Percentiles rank a stretch among this genome's conserved stretches.
Conservation (phyloP, 345 rosid genomes). For the Sonneratia alba region DNA sequence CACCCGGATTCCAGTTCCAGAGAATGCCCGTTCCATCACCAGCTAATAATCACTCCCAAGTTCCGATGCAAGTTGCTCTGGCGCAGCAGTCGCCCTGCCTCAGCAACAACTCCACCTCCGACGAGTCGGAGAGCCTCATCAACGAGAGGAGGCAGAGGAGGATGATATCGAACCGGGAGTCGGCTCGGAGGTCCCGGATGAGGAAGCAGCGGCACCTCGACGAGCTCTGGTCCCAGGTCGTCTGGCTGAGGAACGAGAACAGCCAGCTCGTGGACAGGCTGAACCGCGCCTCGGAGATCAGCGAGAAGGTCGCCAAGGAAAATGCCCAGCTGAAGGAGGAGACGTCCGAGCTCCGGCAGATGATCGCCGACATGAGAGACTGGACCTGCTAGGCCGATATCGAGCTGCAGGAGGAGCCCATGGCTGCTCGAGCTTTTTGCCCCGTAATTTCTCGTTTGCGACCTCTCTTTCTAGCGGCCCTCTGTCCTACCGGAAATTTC, state of each 20-base stretch:
- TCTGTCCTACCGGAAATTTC: not conserved
- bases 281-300: slow-evolving; percentile 11
- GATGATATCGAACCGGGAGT: slow-evolving; percentile 20
- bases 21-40: slow-evolving; percentile 3
- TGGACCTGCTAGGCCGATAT: not conserved
- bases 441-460: not conserved
- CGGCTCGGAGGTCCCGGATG: slow-evolving; percentile 17
- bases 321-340: slow-evolving; percentile 16
- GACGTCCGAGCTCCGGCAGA: slow-evolving; percentile 17
- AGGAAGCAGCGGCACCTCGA: slow-evolving; percentile 19
- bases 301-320: slow-evolving; percentile 11
- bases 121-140: slow-evolving; percentile 17
- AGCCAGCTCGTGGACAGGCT: slow-evolving; percentile 14
- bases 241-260: slow-evolving; percentile 18
- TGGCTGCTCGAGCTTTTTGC: not conserved
- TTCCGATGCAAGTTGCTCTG: not conserved
- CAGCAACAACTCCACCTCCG: slow-evolving; percentile 18
- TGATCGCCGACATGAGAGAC: slow-evolving; percentile 13
- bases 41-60: not conserved
- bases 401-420: not conserved
- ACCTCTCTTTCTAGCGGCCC: not conserved
- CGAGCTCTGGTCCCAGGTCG: slow-evolving; percentile 24
- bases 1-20: slow-evolving; percentile 11
- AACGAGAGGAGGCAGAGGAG: slow-evolving; percentile 18
- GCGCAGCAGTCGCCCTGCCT: slow-evolving; percentile 1